Conservation (phyloP, 2,329 filamentous ascomycete genomes). For the Ophiostoma sp. region DNA sequence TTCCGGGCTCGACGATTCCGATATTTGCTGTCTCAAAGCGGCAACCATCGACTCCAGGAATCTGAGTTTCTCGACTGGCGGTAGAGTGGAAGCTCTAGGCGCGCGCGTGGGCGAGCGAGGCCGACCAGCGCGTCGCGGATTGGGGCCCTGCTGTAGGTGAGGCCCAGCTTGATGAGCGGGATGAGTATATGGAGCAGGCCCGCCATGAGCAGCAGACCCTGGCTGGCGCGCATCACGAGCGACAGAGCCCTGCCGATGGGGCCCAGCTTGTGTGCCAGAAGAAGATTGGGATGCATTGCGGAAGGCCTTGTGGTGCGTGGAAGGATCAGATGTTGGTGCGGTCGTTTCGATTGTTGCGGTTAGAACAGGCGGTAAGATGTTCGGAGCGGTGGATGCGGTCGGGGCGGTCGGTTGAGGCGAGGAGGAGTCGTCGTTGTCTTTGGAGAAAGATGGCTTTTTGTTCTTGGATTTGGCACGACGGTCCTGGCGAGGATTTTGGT, state of each 20-base stretch:
- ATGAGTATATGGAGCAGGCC: slow-evolving; percentile 7
- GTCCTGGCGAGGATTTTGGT: slow-evolving; percentile 11
- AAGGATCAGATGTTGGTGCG: background rate
- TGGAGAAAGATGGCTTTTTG: background rate
- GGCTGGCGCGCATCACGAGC: background rate
- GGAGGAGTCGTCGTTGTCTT: background rate
- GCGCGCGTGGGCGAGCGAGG: background rate
- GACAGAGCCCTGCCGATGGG: slow-evolving; percentile 8
- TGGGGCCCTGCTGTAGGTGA: background rate
- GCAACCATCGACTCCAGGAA: slow-evolving; percentile 22
- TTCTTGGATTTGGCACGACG: background rate
- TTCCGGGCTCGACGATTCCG: background rate
- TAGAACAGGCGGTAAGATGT: too few relatives aligned
- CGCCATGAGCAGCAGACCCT: background rate
- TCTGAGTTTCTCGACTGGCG: slow-evolving; percentile 15
- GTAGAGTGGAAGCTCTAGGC: slow-evolving; percentile 10
- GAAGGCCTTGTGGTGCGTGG: background rate
- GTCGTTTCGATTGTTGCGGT: background rate
- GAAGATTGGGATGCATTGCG: slow-evolving; percentile 3
- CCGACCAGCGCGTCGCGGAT: background rate
- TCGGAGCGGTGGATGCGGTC: too few relatives aligned
- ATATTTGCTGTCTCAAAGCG: slow-evolving; percentile 3
- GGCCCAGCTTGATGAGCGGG: background rate
- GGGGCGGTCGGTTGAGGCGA: background rate
- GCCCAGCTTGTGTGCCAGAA: slow-evolving; percentile 8